Base-by-base conservation (phyloP, 371 early-diverging fungal species). In the Coemansia linderi region DNA sequence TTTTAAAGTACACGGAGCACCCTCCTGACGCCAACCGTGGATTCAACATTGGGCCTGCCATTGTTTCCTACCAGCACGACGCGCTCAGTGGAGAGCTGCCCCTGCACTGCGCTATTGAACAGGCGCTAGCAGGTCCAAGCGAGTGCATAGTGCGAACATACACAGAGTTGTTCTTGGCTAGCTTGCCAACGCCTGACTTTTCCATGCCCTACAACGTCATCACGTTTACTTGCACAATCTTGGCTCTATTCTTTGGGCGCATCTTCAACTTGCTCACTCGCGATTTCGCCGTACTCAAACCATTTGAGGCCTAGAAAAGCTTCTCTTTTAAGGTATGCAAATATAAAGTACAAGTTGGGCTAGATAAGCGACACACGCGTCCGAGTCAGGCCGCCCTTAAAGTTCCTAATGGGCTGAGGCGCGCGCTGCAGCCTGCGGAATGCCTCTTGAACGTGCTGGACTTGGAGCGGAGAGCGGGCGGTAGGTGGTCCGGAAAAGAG, bases 161-260 rank as follows among this genome's bases (percentile, higher is more conserved):
- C 71, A 94, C 95, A 1, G 92, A 94, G 68, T 87, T 90, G 5
- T 68, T 96, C 10, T 83, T 96, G 48, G 87, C 95, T 38, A 90
- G 88, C 48, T 84, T 96, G 57, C 95, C 97, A 6, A 93, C 95
- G 10, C 97, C 99, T 2, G 99, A 98, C 66, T 98, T 98, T 68
- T 91, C 91, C 62, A 98, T 98, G 99, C 97, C 97, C 0, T 98
- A 97, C 81, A 98, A 98, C 82, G 98, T 97, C 52, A 95, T 97
- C 62, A 95, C 98, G 0, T 84, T 97, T 77, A 94, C 97, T 1
- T 95, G 94, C 70, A 98, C 99, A 0, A 88, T 95, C 27, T 86
- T 97, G 73, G 96, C 95, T 0, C 81, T 97, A 41, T 96, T 92
- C 82, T 98, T 96, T 89, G 99, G 99, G 4, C 88, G 92, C 7